A percentile compares a stretch with the other conserved stretches of the same genome.
Conservation (phyloP, 139 green algal species). For the Chlorella sorokiniana region DNA sequence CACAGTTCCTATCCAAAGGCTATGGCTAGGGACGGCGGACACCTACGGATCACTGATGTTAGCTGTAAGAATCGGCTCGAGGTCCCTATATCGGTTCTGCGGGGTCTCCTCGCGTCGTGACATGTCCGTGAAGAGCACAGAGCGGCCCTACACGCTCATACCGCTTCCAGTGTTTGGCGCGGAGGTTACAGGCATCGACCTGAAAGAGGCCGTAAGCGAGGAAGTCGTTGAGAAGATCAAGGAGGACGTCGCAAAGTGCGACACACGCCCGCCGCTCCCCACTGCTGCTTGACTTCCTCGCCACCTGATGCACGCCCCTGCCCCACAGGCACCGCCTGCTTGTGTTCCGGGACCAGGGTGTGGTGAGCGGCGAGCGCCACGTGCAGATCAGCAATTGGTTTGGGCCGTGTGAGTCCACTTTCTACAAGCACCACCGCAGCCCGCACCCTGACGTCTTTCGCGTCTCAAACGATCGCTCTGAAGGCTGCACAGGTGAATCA, state of each 20-base stretch:
- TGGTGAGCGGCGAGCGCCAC: constrained; percentile 46
- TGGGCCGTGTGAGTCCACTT: constrained; percentile 49
- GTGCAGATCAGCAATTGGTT: constrained; percentile 61
- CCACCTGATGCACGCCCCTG: no score
- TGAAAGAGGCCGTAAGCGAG: constrained; percentile 13
- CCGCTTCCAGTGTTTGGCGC: constrained; percentile 19
- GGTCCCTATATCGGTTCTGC: no score
- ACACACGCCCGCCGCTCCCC: background rate
- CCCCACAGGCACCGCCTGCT: constrained; percentile 49
- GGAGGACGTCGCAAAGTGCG: constrained; percentile 23
- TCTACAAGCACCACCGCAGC: constrained; percentile 56
- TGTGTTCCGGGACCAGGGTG: constrained; percentile 55
- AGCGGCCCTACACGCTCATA: background rate
- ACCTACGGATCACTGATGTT: no score
- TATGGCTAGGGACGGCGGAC: no score
- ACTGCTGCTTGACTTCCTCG: background rate
- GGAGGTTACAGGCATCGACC: constrained; percentile 26
- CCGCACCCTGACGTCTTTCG: constrained; percentile 60
- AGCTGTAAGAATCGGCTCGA: no score
- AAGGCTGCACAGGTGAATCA: constrained; percentile 54
- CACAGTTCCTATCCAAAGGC: no score
- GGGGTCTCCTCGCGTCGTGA: no score
- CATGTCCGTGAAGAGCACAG: no score
- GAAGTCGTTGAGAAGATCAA: constrained; percentile 14
- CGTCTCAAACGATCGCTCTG: constrained; percentile 48